Base-by-base conservation (phyloP, 805 yeast species). In the Scheffersomyces ergatensis region DNA sequence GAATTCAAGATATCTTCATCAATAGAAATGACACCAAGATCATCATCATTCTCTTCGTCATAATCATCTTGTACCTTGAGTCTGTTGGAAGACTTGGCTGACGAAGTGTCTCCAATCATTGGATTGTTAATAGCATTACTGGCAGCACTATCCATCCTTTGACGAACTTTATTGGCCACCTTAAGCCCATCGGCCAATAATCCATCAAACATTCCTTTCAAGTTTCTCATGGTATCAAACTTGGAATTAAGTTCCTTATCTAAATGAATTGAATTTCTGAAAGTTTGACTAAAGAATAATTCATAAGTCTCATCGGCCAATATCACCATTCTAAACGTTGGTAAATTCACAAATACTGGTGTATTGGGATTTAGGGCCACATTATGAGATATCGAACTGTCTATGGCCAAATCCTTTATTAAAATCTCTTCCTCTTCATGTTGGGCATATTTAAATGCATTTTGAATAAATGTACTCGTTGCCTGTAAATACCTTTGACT, bases 241-340 rank as follows among this genome's bases (percentile, higher is more conserved):
- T 70, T 67, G 29, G 69, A 63, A 31, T 60, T 74, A 34, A 77
- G 70, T 27, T 76, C 78, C 48, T 77, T 76, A 42, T 78, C 76
- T 36, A 87, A 71, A 55, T 85, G 88, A 38, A 87, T 74, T 0
- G 92, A 77, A n/a, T 70, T 60, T 41, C 85, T 74, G 25, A 89
- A 67, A 0, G 89, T 83, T 19, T 72, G 67, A 12, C 87, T 73
- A 64, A 93, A 93, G 46, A 92, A 80, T 31, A 85, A 69, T 60
- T 93, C 98, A 50, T 89, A 85, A 0, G 97, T 86, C 54, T 89
- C 98, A 58, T 90, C 97, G 0, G 98, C 97, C 5, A 92, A 68
- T 5, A 93, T 67, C 1, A 93, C 95, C 99, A 92, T 92, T 46
- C 98, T 71, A 65, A 92, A 92, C 0, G 96, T 89, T 0, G 98